Evolutionary conservation across 2,329 filamentous ascomycete genomes (phyloP), one percentile per base, ranked within the genome.

Genomic region (Hymenoscyphus infarciens): DNA sequence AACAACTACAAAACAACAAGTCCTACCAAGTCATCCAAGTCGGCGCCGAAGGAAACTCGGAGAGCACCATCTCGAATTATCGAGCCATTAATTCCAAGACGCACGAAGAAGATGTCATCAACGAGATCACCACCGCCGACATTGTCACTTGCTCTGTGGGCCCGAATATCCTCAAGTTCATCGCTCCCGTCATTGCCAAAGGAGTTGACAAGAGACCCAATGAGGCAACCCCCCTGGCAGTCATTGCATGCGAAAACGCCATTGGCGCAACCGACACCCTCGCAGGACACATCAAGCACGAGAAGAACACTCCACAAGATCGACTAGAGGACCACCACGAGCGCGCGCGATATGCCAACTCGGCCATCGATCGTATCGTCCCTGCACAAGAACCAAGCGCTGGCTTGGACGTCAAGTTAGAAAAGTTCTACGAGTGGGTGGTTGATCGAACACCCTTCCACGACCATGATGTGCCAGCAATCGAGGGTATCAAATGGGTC

Each of bases 371-470:
- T 82, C 91, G 95, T 65, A 99, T 99, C 75, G 95, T 98, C 27
- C 95, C 95, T 15, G 91, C 92, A 53, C 95, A 98, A 79, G 88
- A 92, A 65, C 79, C 86, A 58, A 80, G 91, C 71, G 85, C 88
- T 27, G 92, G 92, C 61, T 84, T 99, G 54, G 88, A 97, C 74
- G 95, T 99, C 69, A 93, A 89, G 73, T 92, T 99, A 56, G 95
- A 99, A 83, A 95, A 95, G 80, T 99, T 98, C 83, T 97, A 91
- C 80, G 95, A 99, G 81, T 99, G 95, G 95, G 94, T 95, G 45
- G 93, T 99, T 59, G 95, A 99, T 75, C 81, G 86, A 75, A 89
- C 86, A 54, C 94, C 94, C 1, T 97, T 98, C 77, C 83, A 87
- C 67, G 85, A 88, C 67, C 80, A 83, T 66, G 82, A 83, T 60